Evolutionary conservation across 495 filamentous ascomycete genomes (phyloP), one percentile per base, ranked within the genome.

Genomic region (Xylaria nigripes): DNA sequence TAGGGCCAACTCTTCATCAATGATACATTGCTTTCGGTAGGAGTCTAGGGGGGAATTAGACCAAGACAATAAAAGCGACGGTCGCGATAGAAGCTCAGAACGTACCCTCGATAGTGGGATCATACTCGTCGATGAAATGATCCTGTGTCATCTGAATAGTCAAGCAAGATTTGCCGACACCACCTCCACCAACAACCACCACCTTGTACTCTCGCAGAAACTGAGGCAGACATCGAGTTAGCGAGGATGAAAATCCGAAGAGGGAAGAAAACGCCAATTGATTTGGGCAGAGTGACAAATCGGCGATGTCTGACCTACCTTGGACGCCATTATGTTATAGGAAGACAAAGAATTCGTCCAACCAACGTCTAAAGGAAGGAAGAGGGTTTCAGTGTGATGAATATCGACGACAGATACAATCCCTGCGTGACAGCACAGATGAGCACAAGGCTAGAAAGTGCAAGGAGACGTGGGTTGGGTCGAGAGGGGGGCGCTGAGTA

Each of bases 81-180:
- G 45, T 13, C 21, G 45, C 43, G 24, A 38, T 45, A 54, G 40
- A 46, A 46, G 43, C 16, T 12, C 41, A 43, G 19, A 45, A 65
- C 83, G 60, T 71, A 96, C 93, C 93, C 86, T 98, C 93, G 65
- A 98, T 98, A 64, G 93, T 98, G 41, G 93, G 93, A 72, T 98
- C 93, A 72, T 98, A 98, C 71, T 98, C 93, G 70, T 98, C 93
- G 64, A 98, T 91, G 76, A 98, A 98, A 69, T 98, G 93, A 62
- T 84, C 89, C 74, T 98, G 93, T 70, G 97, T 97, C 76, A 98
- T 80, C 77, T 96, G 93, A 68, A 98, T 98, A 24, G 93, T 98
- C 77, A 98, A 82, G 77, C 93, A 98, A 45, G 94, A 97, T 76
- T 98, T 98, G 71, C 93, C 93, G 56, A 98, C 93, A 65, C 93